These are phyloP conservation scores for Zygoascus meyerae DNA, from an alignment of 1,139 yeast species.

Conservation along the genomic window DNA sequence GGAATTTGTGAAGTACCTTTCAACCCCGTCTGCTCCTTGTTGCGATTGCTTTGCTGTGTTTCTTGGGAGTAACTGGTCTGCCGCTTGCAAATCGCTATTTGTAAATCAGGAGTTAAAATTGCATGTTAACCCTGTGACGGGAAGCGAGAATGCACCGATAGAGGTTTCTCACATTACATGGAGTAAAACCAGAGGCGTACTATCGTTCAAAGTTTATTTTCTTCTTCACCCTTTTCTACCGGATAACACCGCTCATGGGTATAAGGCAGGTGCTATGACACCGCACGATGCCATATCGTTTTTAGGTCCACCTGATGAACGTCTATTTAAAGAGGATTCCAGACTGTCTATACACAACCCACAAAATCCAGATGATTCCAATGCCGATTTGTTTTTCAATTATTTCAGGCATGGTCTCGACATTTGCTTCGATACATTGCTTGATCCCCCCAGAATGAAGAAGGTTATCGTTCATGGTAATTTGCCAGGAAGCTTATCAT, in stretches of 20 bases:
- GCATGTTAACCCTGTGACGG: too few relatives aligned
- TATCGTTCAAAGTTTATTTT: constrained; percentile 16
- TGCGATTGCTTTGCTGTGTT: constrained; percentile 29
- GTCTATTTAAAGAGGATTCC: constrained; percentile 30
- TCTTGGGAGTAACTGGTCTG: constrained; percentile 28
- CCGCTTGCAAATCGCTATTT: constrained; percentile 13
- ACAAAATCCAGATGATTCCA: constrained; percentile 16
- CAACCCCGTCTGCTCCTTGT: constrained; percentile 18
- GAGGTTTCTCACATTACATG: background rate
- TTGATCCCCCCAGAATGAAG: constrained; percentile 23
- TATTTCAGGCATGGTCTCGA: constrained; percentile 31
- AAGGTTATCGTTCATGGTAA: constrained; percentile 32
- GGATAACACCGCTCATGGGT: constrained; percentile 12
- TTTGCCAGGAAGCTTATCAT: constrained; percentile 29
- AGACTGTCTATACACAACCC: constrained; percentile 28
- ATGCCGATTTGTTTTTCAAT: constrained; percentile 27
- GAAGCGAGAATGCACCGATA: background rate
- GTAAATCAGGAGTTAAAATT: too few relatives aligned
- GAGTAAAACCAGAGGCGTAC: too few relatives aligned
- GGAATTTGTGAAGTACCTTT: constrained; percentile 17
- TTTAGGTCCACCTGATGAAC: constrained; percentile 32
- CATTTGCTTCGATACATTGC: constrained; percentile 27
- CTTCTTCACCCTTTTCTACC: constrained; percentile 16
- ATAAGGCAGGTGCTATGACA: constrained; percentile 20
- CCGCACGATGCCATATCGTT: constrained; percentile 30